A percentile compares a stretch with the other conserved stretches of the same genome.
Conservation (phyloP, 2,329 filamentous ascomycete genomes). For the Cordyceps pruinosa region DNA sequence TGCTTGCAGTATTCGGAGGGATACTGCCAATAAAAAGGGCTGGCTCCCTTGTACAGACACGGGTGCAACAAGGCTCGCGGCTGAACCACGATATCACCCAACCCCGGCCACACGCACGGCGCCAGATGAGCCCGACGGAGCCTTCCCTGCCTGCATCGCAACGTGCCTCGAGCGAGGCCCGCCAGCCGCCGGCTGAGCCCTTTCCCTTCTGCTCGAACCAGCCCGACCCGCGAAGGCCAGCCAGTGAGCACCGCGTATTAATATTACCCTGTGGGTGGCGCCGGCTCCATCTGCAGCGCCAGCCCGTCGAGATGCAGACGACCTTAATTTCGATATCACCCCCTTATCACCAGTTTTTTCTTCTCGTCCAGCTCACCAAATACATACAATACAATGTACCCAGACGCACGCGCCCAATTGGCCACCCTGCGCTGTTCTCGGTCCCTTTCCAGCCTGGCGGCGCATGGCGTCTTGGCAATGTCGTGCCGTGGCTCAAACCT, state of each 20-base stretch:
- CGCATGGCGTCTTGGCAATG: constrained; percentile 1
- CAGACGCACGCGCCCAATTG: neutral
- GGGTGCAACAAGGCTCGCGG: neutral
- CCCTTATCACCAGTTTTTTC: neutral
- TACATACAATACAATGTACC: neutral
- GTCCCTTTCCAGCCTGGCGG: neutral
- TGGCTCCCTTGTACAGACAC: neutral
- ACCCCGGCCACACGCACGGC: neutral
- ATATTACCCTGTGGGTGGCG: constrained; percentile 9
- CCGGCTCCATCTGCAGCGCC: neutral
- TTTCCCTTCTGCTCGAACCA: neutral
- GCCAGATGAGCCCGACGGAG: neutral
- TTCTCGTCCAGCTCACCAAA: neutral
- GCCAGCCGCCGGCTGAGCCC: neutral
- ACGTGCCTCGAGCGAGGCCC: neutral
- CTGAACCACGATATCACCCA: neutral
- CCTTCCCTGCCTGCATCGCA: neutral
- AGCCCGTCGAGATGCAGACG: constrained; percentile 2
- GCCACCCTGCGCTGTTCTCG: neutral
- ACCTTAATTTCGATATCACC: neutral
- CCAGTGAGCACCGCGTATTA: constrained; percentile 3
- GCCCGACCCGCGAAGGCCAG: neutral
- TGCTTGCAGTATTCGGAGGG: neutral
- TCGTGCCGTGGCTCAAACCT: neutral
- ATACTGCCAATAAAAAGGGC: neutral